phyloP scores from a whole-genome alignment of 257 asterid genomes.

The Oldenlandia corymbosa region DNA sequence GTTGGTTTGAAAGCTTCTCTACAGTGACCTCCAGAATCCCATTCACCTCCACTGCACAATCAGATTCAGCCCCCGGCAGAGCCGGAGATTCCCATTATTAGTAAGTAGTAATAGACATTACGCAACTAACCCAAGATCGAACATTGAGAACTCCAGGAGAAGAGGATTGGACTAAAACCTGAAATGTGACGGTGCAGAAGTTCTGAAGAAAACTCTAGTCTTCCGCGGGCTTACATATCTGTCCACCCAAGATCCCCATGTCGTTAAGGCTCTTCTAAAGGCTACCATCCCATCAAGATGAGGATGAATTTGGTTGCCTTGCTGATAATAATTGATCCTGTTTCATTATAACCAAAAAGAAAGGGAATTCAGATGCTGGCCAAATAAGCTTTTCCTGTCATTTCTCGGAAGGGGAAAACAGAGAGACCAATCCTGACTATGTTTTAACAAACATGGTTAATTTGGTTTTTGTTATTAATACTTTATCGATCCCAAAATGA shows the following conservation, averaged over 20 bases:
- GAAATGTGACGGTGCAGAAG: constrained; percentile 96
- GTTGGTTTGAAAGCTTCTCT: constrained; percentile 60
- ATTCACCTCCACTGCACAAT: constrained; percentile 64
- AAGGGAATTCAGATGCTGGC: neutral
- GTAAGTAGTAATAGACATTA: too few relatives aligned
- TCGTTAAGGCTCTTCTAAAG: constrained; percentile 53
- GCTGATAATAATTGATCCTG: constrained; percentile 89
- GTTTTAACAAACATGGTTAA: too few relatives aligned
- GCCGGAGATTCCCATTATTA: too few relatives aligned
- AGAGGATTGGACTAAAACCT: constrained; percentile 34
- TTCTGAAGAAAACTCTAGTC: constrained; percentile 78
- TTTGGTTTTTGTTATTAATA: too few relatives aligned
- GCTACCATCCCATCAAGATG: constrained; percentile 64
- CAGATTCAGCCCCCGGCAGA: neutral
- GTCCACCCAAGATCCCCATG: constrained; percentile 90
- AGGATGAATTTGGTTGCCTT: constrained; percentile 62
- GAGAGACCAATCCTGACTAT: neutral
- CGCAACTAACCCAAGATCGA: too few relatives aligned
- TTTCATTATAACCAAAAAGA: constrained; percentile 2
- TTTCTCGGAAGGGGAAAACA: neutral
- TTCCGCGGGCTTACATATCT: constrained; percentile 52
- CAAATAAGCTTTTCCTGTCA: neutral
- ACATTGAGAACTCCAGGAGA: too few relatives aligned
- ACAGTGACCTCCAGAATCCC: constrained; percentile 94
- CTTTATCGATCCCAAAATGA: too few relatives aligned